A percentile compares a stretch with the other conserved stretches of the same genome.
Evolutionary conservation across 495 filamentous ascomycete genomes (phyloP).

Genomic region (Peziza echinospora): DNA sequence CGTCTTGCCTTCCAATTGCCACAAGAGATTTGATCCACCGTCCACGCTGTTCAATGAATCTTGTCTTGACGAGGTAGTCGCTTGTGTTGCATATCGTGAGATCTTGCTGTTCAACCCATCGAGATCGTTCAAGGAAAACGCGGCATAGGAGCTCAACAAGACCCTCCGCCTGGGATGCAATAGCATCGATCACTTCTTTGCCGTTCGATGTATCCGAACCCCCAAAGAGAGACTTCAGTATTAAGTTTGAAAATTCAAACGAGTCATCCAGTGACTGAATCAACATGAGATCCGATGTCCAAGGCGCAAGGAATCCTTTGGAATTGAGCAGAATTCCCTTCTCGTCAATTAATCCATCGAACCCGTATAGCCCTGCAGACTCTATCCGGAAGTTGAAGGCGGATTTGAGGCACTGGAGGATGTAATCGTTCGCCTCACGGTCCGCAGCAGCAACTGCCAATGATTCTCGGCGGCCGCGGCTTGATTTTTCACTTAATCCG

Average conservation of each 20-base stretch:
- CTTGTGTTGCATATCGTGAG: no score
- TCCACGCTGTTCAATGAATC: slow-evolving; percentile 32
- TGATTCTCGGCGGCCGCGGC: slow-evolving; percentile 11
- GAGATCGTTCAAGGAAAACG: slow-evolving; percentile 36
- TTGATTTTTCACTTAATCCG: slow-evolving; percentile 5
- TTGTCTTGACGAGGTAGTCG: slow-evolving; percentile 27
- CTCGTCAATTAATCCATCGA: slow-evolving; percentile 38
- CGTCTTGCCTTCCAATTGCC: slow-evolving; percentile 42
- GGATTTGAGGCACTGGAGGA: slow-evolving; percentile 43
- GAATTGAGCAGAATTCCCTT: slow-evolving; percentile 39
- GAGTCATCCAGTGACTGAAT: slow-evolving; percentile 12
- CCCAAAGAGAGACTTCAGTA: slow-evolving; percentile 9
- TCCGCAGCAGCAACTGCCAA: slow-evolving; percentile 11
- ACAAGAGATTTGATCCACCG: slow-evolving; percentile 40
- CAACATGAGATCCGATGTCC: slow-evolving; percentile 14
- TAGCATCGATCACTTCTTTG: slow-evolving; percentile 7
- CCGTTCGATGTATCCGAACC: neutral
- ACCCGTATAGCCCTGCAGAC: slow-evolving; percentile 45
- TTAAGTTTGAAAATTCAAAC: slow-evolving; percentile 7
- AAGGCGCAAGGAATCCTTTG: slow-evolving; percentile 11
- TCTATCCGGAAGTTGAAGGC: slow-evolving; percentile 51
- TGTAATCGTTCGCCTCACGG: slow-evolving; percentile 55
- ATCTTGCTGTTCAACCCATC: slow-evolving; percentile 32
- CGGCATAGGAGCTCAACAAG: slow-evolving; percentile 29
- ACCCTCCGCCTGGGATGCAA: slow-evolving; percentile 11